These are phyloP conservation scores for Fusarium sp. DNA, from an alignment of 2,329 filamentous ascomycete genomes.

Conservation along the genomic window DNA sequence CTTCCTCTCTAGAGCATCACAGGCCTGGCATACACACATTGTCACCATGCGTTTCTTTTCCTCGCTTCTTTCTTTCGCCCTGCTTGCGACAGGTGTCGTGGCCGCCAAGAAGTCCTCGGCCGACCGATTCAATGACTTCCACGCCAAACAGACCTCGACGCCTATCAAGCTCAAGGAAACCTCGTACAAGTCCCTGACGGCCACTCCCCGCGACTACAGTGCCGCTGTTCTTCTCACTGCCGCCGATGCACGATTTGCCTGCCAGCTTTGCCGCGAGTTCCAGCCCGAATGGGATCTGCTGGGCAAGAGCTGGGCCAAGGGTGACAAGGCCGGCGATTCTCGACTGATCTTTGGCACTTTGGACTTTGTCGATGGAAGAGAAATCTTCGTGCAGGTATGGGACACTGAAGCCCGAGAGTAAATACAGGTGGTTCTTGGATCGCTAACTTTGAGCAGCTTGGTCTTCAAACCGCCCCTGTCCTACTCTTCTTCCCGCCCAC, in stretches of 20 bases:
- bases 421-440: neutral
- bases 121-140: conserved; percentile 80
- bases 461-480: conserved; percentile 94
- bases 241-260: conserved; percentile 85
- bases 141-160: conserved; percentile 73
- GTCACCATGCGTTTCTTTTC: conserved; percentile 78
- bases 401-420: neutral
- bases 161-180: conserved; percentile 85
- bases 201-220: conserved; percentile 85
- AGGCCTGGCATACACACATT: conserved; percentile 9
- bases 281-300: conserved; percentile 95
- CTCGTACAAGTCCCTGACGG: conserved; percentile 82
- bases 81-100: conserved; percentile 72
- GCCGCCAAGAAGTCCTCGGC: conserved; percentile 74
- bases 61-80: conserved; percentile 73
- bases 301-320: conserved; percentile 87
- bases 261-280: conserved; percentile 89
- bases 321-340: conserved; percentile 81
- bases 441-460: conserved; percentile 71
- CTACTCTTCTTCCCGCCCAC: conserved; percentile 91
- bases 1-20: neutral
- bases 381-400: conserved; percentile 85
- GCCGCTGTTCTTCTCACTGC: conserved; percentile 89
- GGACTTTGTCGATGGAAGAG: conserved; percentile 88
- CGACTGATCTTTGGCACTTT: conserved; percentile 85